These are phyloP conservation scores for Setaria italica DNA, from an alignment of 202 grass and related monocot species.

Conservation along the genomic window DNA sequence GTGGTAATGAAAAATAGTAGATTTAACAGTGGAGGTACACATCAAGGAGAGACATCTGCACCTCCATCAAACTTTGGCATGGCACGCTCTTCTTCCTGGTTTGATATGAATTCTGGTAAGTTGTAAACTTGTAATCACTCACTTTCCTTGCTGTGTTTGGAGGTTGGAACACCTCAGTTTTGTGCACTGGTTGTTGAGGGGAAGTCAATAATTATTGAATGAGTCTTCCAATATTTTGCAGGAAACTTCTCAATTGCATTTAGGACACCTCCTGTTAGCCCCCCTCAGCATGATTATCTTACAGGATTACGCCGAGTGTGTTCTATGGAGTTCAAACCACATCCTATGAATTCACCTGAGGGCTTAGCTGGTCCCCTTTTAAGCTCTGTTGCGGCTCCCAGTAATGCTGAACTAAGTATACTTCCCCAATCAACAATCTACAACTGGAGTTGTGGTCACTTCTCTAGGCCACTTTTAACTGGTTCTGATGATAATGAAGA, in stretches of 20 bases:
- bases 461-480: slow-evolving; percentile 86
- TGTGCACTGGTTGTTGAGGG: neutral
- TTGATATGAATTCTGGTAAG: slow-evolving; percentile 95
- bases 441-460: slow-evolving; percentile 98
- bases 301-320: slow-evolving; percentile 87
- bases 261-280: slow-evolving; percentile 96
- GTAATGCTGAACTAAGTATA: slow-evolving; percentile 60
- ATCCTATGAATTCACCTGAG: slow-evolving; percentile 80
- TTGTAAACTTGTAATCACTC: slow-evolving; percentile 39
- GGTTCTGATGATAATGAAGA: slow-evolving; percentile 84
- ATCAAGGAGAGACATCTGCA: slow-evolving; percentile 68
- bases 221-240: slow-evolving; percentile 53
- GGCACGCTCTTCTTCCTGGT: slow-evolving; percentile 95
- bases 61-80: slow-evolving; percentile 81
- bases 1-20: slow-evolving; percentile 83
- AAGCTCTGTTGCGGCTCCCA: slow-evolving; percentile 61
- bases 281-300: slow-evolving; percentile 88
- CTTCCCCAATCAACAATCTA: slow-evolving; percentile 83
- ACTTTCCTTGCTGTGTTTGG: slow-evolving; percentile 27
- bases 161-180: slow-evolving; percentile 34
- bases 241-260: slow-evolving; percentile 80
- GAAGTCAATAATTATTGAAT: slow-evolving; percentile 5
- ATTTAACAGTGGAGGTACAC: slow-evolving; percentile 69
- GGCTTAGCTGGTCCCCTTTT: slow-evolving; percentile 84
- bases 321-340: slow-evolving; percentile 88